Evolutionary conservation across 345 rosid species (phyloP), one percentile per base, ranked within the genome.

Genomic region (Ceriops decandra): DNA sequence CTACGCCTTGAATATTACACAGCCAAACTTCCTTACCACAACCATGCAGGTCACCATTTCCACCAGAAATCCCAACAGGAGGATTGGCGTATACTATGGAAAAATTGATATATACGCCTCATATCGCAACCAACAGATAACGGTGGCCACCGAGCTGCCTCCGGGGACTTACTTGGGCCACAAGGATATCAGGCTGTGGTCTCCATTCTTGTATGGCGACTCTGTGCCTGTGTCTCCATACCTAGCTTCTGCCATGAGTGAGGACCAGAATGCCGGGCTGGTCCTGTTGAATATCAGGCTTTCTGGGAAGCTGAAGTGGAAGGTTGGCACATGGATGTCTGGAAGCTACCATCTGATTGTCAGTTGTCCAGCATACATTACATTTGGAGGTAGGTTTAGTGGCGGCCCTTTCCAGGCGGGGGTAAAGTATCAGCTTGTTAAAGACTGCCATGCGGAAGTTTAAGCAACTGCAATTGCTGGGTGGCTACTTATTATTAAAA

Each of bases 311-410:
- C 63, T 88, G 46, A 86, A 70, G 72, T 93, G 90, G 91, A 90
- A 84, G 62, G 91, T 90, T 7, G 98, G 98, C 2, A 73, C 96
- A 6, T 89, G 89, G 90, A 63, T 86, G 32, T 89, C 97, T 0
- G 87, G 95, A 2, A 68, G 63, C 68, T 93, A 93, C 70, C 87
- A 67, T 2, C 47, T 93, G 59, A 77, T 72, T 4, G 90, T 74
- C 5, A 87, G 76, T 31, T 90, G 98, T 69, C 97, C 97, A 0
- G 87, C 88, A 2, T 79, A 71, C 62, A 59, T 90, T 63, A 57
- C 38, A 2, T 57, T 70, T 17, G 72, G 77, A 3, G 78, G 60
- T 9, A 62, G 33, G 47, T 63, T 28, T 26, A 36, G 70, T 24
- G 80, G 71, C 1, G 8, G 73, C 42, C 69, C 36, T 20, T 31